phyloP scores from a whole-genome alignment of 2,329 filamentous ascomycete species.

The Fusarium neocosmosporiellum region DNA sequence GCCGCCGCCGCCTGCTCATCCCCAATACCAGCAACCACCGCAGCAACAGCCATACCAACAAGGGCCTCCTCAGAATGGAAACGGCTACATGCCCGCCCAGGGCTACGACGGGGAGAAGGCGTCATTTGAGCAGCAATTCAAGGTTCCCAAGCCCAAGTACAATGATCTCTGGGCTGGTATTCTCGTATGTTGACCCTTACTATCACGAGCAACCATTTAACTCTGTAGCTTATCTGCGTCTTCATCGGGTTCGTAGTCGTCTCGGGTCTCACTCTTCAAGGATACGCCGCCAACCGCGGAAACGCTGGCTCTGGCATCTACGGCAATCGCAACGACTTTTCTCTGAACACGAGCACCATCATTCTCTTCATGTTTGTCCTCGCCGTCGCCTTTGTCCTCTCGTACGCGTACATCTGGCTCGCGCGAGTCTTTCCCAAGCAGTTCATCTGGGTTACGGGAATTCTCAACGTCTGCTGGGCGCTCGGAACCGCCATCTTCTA shows the following conservation, averaged over 20 bases:
- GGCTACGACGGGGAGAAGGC: slow-evolving; percentile 59
- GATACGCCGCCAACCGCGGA: slow-evolving; percentile 73
- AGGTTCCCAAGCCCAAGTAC: slow-evolving; percentile 84
- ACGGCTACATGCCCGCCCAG: slow-evolving; percentile 51
- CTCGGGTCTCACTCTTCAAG: slow-evolving; percentile 79
- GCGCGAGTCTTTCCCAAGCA: slow-evolving; percentile 85
- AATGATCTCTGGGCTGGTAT: slow-evolving; percentile 92
- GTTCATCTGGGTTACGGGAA: slow-evolving; percentile 93
- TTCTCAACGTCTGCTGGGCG: slow-evolving; percentile 85
- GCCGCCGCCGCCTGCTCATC: slow-evolving; percentile 27
- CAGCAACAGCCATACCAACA: slow-evolving; percentile 45
- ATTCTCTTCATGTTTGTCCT: slow-evolving; percentile 86
- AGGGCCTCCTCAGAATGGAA: slow-evolving; percentile 41
- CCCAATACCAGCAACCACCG: slow-evolving; percentile 40
- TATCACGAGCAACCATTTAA: not conserved
- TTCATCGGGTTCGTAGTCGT: slow-evolving; percentile 81
- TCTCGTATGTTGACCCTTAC: slow-evolving; percentile 62
- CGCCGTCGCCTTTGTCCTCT: slow-evolving; percentile 77
- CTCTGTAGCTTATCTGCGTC: slow-evolving; percentile 71
- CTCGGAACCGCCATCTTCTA: slow-evolving; percentile 91
- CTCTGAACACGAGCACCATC: slow-evolving; percentile 84
- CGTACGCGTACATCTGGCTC: slow-evolving; percentile 79
- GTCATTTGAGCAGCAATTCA: slow-evolving; percentile 84
- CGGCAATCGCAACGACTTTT: slow-evolving; percentile 70
- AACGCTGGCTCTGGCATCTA: slow-evolving; percentile 81